Percentiles rank a stretch among this genome's conserved stretches.
phyloP scores from a whole-genome alignment of 2,329 filamentous ascomycete species.

The Stachybotrys echinatus region DNA sequence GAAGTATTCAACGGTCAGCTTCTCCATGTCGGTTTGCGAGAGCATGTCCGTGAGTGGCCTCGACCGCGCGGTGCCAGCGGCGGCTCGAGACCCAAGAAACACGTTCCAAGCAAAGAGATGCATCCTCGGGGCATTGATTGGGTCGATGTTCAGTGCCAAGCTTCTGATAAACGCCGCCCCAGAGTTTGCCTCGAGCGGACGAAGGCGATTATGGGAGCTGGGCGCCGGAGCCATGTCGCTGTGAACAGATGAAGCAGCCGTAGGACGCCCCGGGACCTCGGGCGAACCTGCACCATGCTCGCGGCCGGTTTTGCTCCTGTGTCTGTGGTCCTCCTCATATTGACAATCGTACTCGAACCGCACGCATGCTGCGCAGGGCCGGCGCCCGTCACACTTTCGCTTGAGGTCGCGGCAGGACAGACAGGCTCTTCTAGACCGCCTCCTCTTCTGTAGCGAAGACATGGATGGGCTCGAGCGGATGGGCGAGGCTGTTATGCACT shows the following conservation, averaged over 20 bases:
- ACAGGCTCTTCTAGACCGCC: conserved; percentile 39
- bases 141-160: conserved; percentile 47
- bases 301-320: conserved; percentile 6
- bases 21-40: conserved; percentile 40
- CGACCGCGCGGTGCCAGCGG: conserved; percentile 13
- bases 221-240: conserved; percentile 3
- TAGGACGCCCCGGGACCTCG: background rate
- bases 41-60: conserved; percentile 39
- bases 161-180: conserved; percentile 50
- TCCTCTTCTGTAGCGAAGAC: conserved; percentile 13
- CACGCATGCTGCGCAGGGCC: conserved; percentile 47
- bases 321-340: conserved; percentile 29
- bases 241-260: background rate
- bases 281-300: background rate
- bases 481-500: background rate
- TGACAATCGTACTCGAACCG: conserved; percentile 49
- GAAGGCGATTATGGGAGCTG: conserved; percentile 19
- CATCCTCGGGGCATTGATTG: conserved; percentile 44
- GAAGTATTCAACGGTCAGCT: conserved; percentile 42
- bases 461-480: background rate
- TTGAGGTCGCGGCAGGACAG: conserved; percentile 50
- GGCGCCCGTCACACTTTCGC: conserved; percentile 48
- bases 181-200: conserved; percentile 50
- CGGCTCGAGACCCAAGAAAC: conserved; percentile 21
- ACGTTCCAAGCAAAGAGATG: conserved; percentile 53